Base-by-base conservation (phyloP, 768 basidiomycete species). In the Gautieria morchelliformis region DNA sequence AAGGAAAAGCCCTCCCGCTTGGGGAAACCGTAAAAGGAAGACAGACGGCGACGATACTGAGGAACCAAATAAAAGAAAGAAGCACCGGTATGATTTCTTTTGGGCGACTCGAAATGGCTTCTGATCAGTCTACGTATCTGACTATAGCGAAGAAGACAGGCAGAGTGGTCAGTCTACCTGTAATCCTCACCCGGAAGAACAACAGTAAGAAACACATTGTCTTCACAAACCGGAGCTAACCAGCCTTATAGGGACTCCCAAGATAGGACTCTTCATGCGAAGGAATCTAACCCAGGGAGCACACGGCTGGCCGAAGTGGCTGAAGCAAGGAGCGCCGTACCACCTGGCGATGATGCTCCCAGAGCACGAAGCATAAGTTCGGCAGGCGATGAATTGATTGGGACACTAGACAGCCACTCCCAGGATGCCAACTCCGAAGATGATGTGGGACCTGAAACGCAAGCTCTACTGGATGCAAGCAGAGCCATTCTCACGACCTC, bases 1-100 rank as follows among this genome's bases (percentile, higher is more conserved):
- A 3, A 71, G 78, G 61, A 78, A 73, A 17, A 75, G 83, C 19
- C 82, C 83, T 14, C 89, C 89, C 1, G 24, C 69, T 19, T 90
- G 89, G 88, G 81, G 75, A 3, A 87, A 88, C 65, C 4, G 9
- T 20, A 49, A 57, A 57, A 56, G 46, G 32, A 56, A 45, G 22
- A 32, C 15, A 39, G 19, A 32, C 46, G 19, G 33, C n/a, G 14
- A 8, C 19, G 8, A n/a, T 44, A n/a, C 42, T 9, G 42, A 44
- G 17, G 51, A 24, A 17, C 19, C 20, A 8, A 14, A 37, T 15
- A 22, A 39, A 52, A 2, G 51, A 14, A 37, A 24, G 37, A 52
- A 52, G 35, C 32, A 4, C 8, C 11, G 19, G 42, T 44, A 22
- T n/a, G 42, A 22, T 17, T 17, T 19, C 8, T 44, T 9, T n/a